These are phyloP conservation scores for Macrolepiota fuliginosa DNA, from an alignment of 768 basidiomycete genomes.

Conservation along the genomic window DNA sequence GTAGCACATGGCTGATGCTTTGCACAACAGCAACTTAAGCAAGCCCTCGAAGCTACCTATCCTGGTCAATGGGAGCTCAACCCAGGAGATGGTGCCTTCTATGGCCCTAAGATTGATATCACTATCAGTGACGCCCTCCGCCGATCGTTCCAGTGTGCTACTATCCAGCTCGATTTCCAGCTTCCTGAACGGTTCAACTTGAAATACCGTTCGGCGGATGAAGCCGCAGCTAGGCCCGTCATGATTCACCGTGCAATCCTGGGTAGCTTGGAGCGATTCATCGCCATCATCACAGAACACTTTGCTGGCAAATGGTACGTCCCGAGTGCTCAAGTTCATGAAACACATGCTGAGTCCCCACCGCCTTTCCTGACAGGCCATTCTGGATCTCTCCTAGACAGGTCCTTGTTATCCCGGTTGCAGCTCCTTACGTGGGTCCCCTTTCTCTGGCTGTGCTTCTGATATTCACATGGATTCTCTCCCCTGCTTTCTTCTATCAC, in stretches of 20 bases:
- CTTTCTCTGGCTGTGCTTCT: constrained; percentile 14
- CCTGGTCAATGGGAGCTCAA: constrained; percentile 91
- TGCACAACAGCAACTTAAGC: constrained; percentile 66
- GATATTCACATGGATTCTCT: neutral
- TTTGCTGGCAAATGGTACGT: constrained; percentile 95
- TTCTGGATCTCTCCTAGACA: constrained; percentile 99
- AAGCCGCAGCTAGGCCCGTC: constrained; percentile 79
- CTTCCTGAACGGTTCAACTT: constrained; percentile 95
- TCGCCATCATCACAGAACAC: constrained; percentile 96
- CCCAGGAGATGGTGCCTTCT: constrained; percentile 98
- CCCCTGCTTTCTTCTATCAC: neutral
- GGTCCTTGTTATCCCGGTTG: constrained; percentile 91
- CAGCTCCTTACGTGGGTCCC: constrained; percentile 75
- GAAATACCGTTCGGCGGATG: constrained; percentile 81
- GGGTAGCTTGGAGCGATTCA: constrained; percentile 92
- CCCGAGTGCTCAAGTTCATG: neutral
- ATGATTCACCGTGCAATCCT: constrained; percentile 98
- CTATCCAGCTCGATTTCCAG: constrained; percentile 99
- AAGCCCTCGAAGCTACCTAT: constrained; percentile 81
- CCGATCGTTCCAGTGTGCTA: constrained; percentile 96
- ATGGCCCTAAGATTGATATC: constrained; percentile 99
- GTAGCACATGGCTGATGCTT: neutral
- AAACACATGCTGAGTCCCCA: neutral
- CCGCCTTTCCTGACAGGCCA: constrained; percentile 54
- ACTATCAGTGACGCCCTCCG: constrained; percentile 89